A percentile compares a stretch with the other conserved stretches of the same genome.
Conservation (phyloP, 1,284 basidiomycete species). For the Agaricales sp. region DNA sequence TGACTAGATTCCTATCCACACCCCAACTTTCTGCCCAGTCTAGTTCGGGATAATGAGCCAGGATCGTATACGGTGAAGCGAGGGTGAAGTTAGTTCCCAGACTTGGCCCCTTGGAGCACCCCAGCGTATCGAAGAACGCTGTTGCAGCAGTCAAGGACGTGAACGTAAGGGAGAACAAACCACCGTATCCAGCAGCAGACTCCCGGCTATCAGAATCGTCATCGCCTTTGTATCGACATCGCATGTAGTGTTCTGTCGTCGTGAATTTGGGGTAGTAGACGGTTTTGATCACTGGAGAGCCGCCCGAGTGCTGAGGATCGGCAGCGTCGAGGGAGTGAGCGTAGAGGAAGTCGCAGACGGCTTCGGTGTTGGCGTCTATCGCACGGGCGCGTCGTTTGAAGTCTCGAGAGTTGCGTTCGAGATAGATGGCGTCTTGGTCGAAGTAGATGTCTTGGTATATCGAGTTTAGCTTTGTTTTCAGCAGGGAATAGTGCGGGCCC, state of each 20-base stretch:
- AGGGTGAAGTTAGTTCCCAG: slow-evolving; percentile 96
- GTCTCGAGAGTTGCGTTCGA: slow-evolving; percentile 97
- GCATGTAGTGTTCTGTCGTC: slow-evolving; percentile 66
- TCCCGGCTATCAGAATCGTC: slow-evolving; percentile 18
- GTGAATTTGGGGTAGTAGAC: slow-evolving; percentile 88
- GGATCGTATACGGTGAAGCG: slow-evolving; percentile 86
- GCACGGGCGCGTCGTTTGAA: slow-evolving; percentile 68
- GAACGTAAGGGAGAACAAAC: slow-evolving; percentile 90
- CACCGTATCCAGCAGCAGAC: slow-evolving; percentile 76
- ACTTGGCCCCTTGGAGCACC: slow-evolving; percentile 86
- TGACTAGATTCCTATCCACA: slow-evolving; percentile 77
- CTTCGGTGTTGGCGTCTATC: slow-evolving; percentile 81
- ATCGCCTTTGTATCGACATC: slow-evolving; percentile 39
- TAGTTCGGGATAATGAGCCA: slow-evolving; percentile 88
- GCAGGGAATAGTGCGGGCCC: slow-evolving; percentile 50
- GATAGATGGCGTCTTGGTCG: slow-evolving; percentile 88
- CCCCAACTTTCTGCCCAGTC: slow-evolving; percentile 88
- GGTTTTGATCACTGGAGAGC: slow-evolving; percentile 53
- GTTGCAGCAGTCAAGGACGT: slow-evolving; percentile 53
- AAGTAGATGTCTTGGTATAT: slow-evolving; percentile 86
- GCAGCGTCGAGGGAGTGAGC: slow-evolving; percentile 39
- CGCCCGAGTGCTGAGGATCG: slow-evolving; percentile 7
- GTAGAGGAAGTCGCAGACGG: slow-evolving; percentile 73
- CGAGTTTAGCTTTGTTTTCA: slow-evolving; percentile 52
- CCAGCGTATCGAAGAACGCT: slow-evolving; percentile 84